These are phyloP conservation scores for Suhomyces maxii DNA, from an alignment of 1,139 yeast genomes.

Conservation along the genomic window DNA sequence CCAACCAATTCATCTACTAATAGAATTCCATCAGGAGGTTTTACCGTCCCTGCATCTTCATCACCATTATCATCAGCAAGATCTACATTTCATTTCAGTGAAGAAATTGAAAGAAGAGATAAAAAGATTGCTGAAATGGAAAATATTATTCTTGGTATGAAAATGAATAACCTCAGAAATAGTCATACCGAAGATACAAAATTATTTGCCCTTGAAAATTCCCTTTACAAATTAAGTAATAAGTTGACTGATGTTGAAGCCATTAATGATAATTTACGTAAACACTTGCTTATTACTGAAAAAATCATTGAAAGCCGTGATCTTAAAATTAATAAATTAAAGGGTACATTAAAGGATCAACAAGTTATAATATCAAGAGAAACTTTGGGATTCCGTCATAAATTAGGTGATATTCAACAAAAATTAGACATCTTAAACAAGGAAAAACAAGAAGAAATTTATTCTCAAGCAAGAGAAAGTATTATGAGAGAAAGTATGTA, in stretches of 20 bases:
- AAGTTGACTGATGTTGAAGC: conserved; percentile 43
- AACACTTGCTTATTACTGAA: conserved; percentile 50
- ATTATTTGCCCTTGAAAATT: conserved; percentile 38
- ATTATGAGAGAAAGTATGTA: conserved; percentile 19
- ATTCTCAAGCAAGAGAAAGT: conserved; percentile 17
- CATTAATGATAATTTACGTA: conserved; percentile 39
- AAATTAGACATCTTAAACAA: conserved; percentile 29
- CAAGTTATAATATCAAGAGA: conserved; percentile 52
- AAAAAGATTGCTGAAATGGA: conserved; percentile 39
- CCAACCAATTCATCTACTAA: conserved; percentile 2
- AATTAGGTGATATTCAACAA: conserved; percentile 44
- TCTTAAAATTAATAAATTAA: conserved; percentile 57
- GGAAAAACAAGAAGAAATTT: conserved; percentile 19
- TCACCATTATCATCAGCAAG: conserved; percentile 14
- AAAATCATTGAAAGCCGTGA: conserved; percentile 62
- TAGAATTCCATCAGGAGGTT: conserved; percentile 9
- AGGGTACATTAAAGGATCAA: conserved; percentile 51
- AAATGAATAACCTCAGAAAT: conserved; percentile 34
- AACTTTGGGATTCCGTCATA: conserved; percentile 53
- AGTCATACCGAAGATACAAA: conserved; percentile 50
- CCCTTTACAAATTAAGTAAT: conserved; percentile 38
- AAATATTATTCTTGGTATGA: conserved; percentile 35
- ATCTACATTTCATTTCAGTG: conserved; percentile 13
- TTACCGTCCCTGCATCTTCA: conserved; percentile 12
- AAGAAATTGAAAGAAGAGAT: conserved; percentile 37